These are phyloP conservation scores for Curvularia spicifera DNA, from an alignment of 2,329 filamentous ascomycete genomes.

Conservation along the genomic window DNA sequence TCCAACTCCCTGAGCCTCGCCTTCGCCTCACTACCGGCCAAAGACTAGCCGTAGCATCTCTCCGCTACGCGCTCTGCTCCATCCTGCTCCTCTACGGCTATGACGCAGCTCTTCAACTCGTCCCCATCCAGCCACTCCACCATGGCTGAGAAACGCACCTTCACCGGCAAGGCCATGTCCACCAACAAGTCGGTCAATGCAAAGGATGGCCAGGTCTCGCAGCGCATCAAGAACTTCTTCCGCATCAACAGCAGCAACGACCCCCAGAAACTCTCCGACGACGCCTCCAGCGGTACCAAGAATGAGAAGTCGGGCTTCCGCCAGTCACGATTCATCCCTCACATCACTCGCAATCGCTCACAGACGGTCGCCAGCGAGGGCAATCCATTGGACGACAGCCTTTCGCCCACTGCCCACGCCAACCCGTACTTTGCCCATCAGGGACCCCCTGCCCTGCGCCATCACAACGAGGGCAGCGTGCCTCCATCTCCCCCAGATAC, in stretches of 20 bases:
- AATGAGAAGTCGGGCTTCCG: conserved; percentile 74
- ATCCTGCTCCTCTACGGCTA: conserved; percentile 26
- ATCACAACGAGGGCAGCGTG: conserved; percentile 93
- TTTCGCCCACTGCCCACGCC: conserved; percentile 90
- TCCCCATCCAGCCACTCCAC: conserved; percentile 46
- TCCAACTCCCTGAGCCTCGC: conserved; percentile 17
- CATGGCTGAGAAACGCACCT: conserved; percentile 57
- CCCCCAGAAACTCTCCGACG: conserved; percentile 49
- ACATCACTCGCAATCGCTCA: conserved; percentile 85
- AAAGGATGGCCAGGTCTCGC: conserved; percentile 63
- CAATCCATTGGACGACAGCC: conserved; percentile 82
- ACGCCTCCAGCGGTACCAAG: conserved; percentile 51
- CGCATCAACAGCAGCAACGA: conserved; percentile 65
- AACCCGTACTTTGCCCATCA: conserved; percentile 99
- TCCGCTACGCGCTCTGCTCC: conserved; percentile 3
- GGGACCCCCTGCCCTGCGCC: conserved; percentile 87
- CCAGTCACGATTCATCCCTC: conserved; percentile 87
- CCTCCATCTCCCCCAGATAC: conserved; percentile 93
- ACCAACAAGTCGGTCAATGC: conserved; percentile 57
- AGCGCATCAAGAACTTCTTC: conserved; percentile 73
- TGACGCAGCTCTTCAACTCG: conserved; percentile 54
- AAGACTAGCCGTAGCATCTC: background rate
- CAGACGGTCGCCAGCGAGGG: conserved; percentile 92
- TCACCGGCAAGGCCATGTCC: conserved; percentile 55
- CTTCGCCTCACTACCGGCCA: conserved; percentile 12